Conservation (phyloP, 2,329 filamentous ascomycete species). For the Phialemoniopsis sp. region DNA sequence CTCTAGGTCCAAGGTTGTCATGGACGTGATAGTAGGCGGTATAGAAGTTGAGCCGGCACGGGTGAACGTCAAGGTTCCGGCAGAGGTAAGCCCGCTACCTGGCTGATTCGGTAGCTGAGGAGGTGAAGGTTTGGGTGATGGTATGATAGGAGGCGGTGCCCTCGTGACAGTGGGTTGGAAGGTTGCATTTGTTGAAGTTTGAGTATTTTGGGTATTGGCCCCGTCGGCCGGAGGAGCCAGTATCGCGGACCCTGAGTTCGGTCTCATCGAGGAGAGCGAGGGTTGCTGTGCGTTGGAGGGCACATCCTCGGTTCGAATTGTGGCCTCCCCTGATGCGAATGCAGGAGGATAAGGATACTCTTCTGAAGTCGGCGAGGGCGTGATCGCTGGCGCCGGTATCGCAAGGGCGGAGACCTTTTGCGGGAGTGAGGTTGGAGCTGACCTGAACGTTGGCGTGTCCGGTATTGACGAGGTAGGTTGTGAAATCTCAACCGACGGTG, state of each 20-base stretch:
- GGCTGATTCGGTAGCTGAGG: too few species aligned
- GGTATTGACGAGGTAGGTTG: not conserved
- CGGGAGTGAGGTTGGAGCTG: not conserved
- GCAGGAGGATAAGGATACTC: conserved; percentile 1
- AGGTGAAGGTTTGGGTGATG: too few species aligned
- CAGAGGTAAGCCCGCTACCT: too few species aligned
- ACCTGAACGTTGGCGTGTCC: not conserved
- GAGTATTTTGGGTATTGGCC: too few species aligned
- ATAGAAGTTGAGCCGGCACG: too few species aligned
- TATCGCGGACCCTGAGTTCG: not conserved
- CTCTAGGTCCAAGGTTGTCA: too few species aligned
- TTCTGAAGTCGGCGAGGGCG: not conserved
- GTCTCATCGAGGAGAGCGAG: not conserved
- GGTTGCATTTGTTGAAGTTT: not conserved
- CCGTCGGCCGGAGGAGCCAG: not conserved
- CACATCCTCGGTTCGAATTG: not conserved
- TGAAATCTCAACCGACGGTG: too few species aligned
- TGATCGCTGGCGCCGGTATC: not conserved
- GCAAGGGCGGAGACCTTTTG: not conserved
- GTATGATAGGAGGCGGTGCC: not conserved
- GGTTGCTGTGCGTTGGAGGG: not conserved
- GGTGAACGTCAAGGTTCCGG: too few species aligned
- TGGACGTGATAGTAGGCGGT: too few species aligned
- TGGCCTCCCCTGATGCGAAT: conserved; percentile 1
- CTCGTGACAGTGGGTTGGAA: not conserved